phyloP scores from a whole-genome alignment of 352 stramenopile species.

The Thalassiosira livingstoniorum region DNA sequence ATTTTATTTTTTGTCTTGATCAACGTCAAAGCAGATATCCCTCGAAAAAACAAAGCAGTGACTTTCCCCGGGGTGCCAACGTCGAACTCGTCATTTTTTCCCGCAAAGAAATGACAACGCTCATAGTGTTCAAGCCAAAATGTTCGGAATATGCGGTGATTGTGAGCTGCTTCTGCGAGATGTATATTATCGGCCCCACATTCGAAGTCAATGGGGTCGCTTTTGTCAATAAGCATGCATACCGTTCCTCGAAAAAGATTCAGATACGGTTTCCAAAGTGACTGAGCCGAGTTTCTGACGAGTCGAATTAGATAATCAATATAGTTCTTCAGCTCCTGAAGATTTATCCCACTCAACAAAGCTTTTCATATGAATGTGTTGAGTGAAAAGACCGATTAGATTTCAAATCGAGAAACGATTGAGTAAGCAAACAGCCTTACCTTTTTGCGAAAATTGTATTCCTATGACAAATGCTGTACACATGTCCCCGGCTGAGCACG shows the following conservation, averaged over 20 bases:
- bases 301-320: slow-evolving; percentile 30
- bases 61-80: no score
- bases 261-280: slow-evolving; percentile 7
- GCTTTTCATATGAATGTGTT: no score
- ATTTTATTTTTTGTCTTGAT: slow-evolving; percentile 19
- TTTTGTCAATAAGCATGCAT: slow-evolving; percentile 32
- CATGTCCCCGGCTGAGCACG: no score
- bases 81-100: slow-evolving; percentile 28
- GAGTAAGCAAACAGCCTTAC: not conserved
- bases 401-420: not conserved
- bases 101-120: slow-evolving; percentile 29
- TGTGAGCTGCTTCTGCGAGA: no score
- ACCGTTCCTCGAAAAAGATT: slow-evolving; percentile 21
- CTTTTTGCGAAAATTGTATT: not conserved
- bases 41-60: slow-evolving; percentile 30
- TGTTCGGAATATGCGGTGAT: slow-evolving; percentile 19
- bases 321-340: slow-evolving; percentile 1
- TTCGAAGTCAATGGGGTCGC: slow-evolving; percentile 3
- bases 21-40: slow-evolving; percentile 29
- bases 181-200: no score
- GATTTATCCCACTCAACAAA: no score
- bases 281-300: not conserved
- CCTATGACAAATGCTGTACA: slow-evolving; percentile 29
- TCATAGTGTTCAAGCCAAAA: slow-evolving; percentile 42
- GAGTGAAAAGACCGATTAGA: no score